These are phyloP conservation scores for Fusarium caatingaense DNA, from an alignment of 2,329 filamentous ascomycete species.

Conservation along the genomic window DNA sequence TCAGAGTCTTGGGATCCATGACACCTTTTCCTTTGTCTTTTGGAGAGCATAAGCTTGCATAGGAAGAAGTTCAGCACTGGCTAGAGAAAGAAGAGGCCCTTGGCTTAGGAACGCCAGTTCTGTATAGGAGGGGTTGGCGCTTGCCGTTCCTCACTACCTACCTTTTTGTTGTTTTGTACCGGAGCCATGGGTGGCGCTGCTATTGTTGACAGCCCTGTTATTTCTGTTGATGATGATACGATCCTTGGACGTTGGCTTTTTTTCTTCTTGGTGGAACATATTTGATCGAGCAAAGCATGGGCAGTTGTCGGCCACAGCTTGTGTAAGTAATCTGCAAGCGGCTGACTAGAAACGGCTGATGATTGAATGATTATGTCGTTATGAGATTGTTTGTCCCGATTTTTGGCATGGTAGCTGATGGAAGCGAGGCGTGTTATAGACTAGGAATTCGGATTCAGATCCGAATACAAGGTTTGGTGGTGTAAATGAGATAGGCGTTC, in stretches of 20 bases:
- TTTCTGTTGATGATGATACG: slow-evolving; percentile 37
- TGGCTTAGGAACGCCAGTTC: slow-evolving; percentile 23
- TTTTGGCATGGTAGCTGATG: slow-evolving; percentile 18
- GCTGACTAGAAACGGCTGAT: slow-evolving; percentile 46
- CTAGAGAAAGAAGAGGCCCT: slow-evolving; percentile 43
- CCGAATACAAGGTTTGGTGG: neutral
- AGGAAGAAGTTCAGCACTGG: slow-evolving; percentile 44
- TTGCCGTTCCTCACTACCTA: slow-evolving; percentile 33
- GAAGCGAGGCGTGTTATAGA: slow-evolving; percentile 31
- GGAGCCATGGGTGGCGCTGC: slow-evolving; percentile 25
- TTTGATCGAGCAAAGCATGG: slow-evolving; percentile 45
- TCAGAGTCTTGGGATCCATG: slow-evolving; percentile 4
- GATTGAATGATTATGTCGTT: slow-evolving; percentile 49
- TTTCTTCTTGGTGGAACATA: slow-evolving; percentile 41
- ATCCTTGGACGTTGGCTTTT: slow-evolving; percentile 39
- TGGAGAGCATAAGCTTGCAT: slow-evolving; percentile 41
- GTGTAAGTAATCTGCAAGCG: slow-evolving; percentile 45
- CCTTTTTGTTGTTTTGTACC: slow-evolving; percentile 26
- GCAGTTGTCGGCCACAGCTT: slow-evolving; percentile 39
- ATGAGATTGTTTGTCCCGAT: slow-evolving; percentile 40
- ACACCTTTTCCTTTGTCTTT: slow-evolving; percentile 34
- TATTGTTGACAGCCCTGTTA: slow-evolving; percentile 21
- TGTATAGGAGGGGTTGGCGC: slow-evolving; percentile 35
- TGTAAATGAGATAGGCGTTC: slow-evolving; percentile 9
- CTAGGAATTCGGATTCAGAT: slow-evolving; percentile 22